Evolutionary conservation across 148 eudicot genomes (phyloP).

Genomic region (Oxyria digyna): DNA sequence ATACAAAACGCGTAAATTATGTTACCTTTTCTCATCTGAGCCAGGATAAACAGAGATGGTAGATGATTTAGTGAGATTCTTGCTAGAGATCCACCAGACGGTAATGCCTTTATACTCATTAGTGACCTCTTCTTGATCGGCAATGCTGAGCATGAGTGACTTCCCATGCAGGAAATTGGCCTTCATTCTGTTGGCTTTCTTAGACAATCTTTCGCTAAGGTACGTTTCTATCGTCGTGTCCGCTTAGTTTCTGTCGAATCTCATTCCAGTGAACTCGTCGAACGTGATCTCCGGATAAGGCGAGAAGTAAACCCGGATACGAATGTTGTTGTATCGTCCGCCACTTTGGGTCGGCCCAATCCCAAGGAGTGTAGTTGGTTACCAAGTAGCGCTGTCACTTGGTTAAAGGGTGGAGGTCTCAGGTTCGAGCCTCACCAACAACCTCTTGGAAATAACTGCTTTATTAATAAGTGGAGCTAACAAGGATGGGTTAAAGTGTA

Average conservation of each 20-base stretch:
- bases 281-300: conserved; percentile 7
- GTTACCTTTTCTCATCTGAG: conserved; percentile 25
- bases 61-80: not conserved
- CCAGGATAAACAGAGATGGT: conserved; percentile 9
- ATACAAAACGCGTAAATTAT: no score
- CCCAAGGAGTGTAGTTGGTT: no score
- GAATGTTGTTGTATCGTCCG: no score
- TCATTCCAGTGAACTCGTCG: not conserved
- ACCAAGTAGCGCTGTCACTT: no score
- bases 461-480: no score
- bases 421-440: no score
- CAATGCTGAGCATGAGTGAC: conserved; percentile 22
- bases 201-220: conserved; percentile 19
- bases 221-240: conserved; percentile 21
- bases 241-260: not conserved
- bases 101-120: conserved; percentile 30
- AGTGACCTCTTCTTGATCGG: conserved; percentile 31
- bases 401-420: no score
- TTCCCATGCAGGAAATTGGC: conserved; percentile 17
- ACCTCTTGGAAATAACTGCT: no score
- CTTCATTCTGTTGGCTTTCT: conserved; percentile 21
- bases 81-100: conserved; percentile 30
- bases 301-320: not conserved
- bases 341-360: no score
- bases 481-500: no score